A percentile compares a stretch with the other conserved stretches of the same genome.
Evolutionary conservation across 2,329 filamentous ascomycete genomes (phyloP).

Genomic region (Cylindrodendrum hubeiense): DNA sequence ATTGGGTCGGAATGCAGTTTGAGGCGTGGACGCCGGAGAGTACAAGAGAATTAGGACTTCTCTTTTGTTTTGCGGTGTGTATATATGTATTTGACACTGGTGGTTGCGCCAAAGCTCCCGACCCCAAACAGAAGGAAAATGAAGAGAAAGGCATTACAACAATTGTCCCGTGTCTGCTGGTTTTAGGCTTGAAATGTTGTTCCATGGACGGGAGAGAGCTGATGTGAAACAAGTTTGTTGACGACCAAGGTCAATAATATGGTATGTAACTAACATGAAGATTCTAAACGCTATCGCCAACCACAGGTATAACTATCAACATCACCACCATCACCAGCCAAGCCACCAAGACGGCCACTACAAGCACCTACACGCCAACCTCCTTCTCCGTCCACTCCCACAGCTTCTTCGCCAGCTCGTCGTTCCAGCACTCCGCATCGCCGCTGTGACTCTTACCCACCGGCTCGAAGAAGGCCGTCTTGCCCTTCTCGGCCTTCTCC

Average conservation of each 20-base stretch:
- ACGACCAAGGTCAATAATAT: neutral
- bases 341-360: neutral
- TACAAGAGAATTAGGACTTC: conserved; percentile 4
- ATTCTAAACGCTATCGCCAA: neutral
- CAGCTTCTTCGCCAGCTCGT: conserved; percentile 48
- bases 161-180: neutral
- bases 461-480: conserved; percentile 45
- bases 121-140: conserved; percentile 27
- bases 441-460: conserved; percentile 38
- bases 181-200: neutral
- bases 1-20: conserved; percentile 2
- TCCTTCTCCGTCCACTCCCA: conserved; percentile 53
- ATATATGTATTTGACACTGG: conserved; percentile 42
- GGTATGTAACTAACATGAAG: conserved; percentile 1
- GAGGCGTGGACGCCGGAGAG: conserved; percentile 6
- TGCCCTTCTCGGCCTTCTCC: conserved; percentile 26
- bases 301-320: neutral
- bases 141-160: conserved; percentile 31
- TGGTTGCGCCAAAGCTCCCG: conserved; percentile 19
- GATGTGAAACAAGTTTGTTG: neutral
- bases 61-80: conserved; percentile 28
- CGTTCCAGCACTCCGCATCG: conserved; percentile 40
- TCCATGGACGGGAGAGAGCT: neutral
- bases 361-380: conserved; percentile 24
- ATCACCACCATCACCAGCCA: too few species aligned